Conservation (phyloP, 78 protist genomes). For the Guillardia theta region DNA sequence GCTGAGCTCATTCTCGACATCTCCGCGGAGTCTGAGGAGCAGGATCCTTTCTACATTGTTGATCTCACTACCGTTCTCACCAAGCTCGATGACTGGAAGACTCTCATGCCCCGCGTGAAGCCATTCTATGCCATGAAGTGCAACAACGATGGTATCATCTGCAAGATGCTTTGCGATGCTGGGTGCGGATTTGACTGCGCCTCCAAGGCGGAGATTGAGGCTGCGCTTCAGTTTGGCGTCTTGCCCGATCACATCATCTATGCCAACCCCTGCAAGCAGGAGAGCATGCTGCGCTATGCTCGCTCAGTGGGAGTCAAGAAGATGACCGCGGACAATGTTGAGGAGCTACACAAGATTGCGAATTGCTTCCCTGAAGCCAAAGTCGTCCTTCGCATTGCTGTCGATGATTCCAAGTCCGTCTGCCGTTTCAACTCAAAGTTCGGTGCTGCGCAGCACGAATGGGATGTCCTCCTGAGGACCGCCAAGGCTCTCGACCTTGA, state of each 20-base stretch:
- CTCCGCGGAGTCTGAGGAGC: background rate
- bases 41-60: background rate
- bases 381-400: constrained; percentile 49
- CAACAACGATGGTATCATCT: constrained; percentile 31
- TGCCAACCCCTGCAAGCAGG: constrained; percentile 67
- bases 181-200: constrained; percentile 66
- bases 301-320: background rate
- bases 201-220: constrained; percentile 43
- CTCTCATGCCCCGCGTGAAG: constrained; percentile 24
- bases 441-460: constrained; percentile 41
- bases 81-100: constrained; percentile 19
- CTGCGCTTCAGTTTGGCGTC: background rate
- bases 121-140: constrained; percentile 69
- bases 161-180: background rate
- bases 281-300: constrained; percentile 38
- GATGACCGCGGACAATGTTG: constrained; percentile 43
- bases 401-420: constrained; percentile 53
- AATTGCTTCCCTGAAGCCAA: background rate
- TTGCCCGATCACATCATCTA: constrained; percentile 28
- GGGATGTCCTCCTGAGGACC: background rate
- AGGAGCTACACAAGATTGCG: constrained; percentile 57
- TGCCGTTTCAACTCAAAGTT: constrained; percentile 47
- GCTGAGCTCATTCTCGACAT: background rate
- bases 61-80: background rate
- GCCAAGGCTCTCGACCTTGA: constrained; percentile 8